A percentile compares a stretch with the other conserved stretches of the same genome.
phyloP scores from a whole-genome alignment of 2,329 filamentous ascomycete species.

The Atkinsonella hypoxylon region DNA sequence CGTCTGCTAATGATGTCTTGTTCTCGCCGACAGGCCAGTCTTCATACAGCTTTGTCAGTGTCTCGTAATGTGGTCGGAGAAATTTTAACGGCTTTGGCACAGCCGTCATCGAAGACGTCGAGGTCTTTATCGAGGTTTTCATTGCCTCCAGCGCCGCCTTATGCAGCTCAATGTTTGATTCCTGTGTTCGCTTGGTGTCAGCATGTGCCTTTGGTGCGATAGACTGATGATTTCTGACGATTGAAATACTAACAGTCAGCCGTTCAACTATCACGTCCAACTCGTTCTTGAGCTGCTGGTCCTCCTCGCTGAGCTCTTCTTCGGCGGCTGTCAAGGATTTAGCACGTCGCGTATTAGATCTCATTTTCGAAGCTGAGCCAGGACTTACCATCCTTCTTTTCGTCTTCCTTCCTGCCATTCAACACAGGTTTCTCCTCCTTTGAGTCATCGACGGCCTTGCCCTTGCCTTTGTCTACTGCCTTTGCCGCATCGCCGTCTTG shows the following conservation, averaged over 20 bases:
- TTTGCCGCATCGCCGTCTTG: slow-evolving; percentile 83
- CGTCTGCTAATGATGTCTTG: slow-evolving; percentile 86
- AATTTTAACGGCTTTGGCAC: slow-evolving; percentile 98
- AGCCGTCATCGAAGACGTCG: slow-evolving; percentile 97
- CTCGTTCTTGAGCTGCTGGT: slow-evolving; percentile 95
- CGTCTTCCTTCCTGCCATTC: slow-evolving; percentile 71
- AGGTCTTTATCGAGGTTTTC: slow-evolving; percentile 98
- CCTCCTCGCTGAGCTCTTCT: slow-evolving; percentile 95
- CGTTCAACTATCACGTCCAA: slow-evolving; percentile 97
- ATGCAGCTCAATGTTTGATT: slow-evolving; percentile 78
- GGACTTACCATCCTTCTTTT: slow-evolving; percentile 38
- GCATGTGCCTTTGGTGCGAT: not conserved
- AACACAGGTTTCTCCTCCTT: slow-evolving; percentile 57
- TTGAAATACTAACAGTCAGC: slow-evolving; percentile 53
- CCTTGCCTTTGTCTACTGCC: slow-evolving; percentile 89
- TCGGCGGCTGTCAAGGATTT: slow-evolving; percentile 24
- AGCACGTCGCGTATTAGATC: slow-evolving; percentile 10
- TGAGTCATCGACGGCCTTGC: slow-evolving; percentile 65
- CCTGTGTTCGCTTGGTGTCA: slow-evolving; percentile 39
- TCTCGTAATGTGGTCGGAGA: slow-evolving; percentile 89
- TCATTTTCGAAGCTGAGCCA: slow-evolving; percentile 5
- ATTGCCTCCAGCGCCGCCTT: slow-evolving; percentile 88
- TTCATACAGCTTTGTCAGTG: slow-evolving; percentile 77
- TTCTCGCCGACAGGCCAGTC: slow-evolving; percentile 75
- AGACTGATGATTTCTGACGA: not conserved